phyloP scores from a whole-genome alignment of 352 stramenopile species.

The Phytophthora cajani region DNA sequence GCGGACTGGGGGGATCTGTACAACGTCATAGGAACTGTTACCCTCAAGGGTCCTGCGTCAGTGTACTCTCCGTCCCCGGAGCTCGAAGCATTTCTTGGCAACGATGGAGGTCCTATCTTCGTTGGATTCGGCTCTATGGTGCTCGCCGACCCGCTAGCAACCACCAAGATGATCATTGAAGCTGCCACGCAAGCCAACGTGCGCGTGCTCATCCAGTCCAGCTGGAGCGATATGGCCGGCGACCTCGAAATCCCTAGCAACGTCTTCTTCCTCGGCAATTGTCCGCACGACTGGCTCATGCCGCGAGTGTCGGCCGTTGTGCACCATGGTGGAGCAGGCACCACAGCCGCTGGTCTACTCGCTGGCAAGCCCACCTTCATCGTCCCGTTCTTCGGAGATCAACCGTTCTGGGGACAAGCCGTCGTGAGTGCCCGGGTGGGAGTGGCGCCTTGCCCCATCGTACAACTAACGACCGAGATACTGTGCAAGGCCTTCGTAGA shows the following conservation, averaged over 20 bases:
- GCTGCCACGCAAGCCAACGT: slow-evolving; percentile 12
- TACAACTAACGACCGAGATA: slow-evolving; percentile 63
- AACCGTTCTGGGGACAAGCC: slow-evolving; percentile 92
- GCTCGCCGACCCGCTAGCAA: slow-evolving; percentile 17
- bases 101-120: slow-evolving; percentile 22
- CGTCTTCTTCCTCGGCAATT: slow-evolving; percentile 30
- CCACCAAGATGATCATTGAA: slow-evolving; percentile 32
- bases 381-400: slow-evolving; percentile 95
- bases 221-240: slow-evolving; percentile 32
- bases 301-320: slow-evolving; percentile 19
- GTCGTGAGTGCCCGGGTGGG: slow-evolving; percentile 75
- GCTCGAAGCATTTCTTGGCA: slow-evolving; percentile 21
- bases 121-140: slow-evolving; percentile 34
- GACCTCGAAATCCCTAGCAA: slow-evolving; percentile 27
- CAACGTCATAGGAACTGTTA: slow-evolving; percentile 56
- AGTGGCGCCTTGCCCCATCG: slow-evolving; percentile 78
- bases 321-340: slow-evolving; percentile 26
- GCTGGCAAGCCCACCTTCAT: slow-evolving; percentile 91
- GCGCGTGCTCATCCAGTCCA: slow-evolving; percentile 30
- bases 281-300: slow-evolving; percentile 34
- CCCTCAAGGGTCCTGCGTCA: slow-evolving; percentile 37
- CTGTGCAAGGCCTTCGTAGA: slow-evolving; percentile 74
- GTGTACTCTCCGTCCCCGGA: slow-evolving; percentile 33
- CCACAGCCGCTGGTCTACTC: slow-evolving; percentile 67
- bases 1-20: slow-evolving; percentile 64